Percentiles rank a stretch among this genome's conserved stretches.
phyloP scores from a whole-genome alignment of 1,139 yeast genomes.

The Nakaseomyces uthaithaninus region DNA sequence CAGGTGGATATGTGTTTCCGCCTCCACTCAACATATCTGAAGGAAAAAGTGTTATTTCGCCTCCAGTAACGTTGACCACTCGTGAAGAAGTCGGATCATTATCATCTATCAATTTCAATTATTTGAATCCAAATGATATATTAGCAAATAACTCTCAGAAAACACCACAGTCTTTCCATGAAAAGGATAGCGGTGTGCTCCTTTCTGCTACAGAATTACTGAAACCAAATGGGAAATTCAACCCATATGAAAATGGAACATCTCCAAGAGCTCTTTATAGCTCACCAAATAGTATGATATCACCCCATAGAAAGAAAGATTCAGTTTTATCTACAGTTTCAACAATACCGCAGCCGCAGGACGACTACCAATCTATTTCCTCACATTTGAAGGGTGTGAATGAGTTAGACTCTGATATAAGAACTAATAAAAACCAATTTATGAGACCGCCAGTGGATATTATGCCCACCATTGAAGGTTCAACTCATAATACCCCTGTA shows the following conservation, averaged over 20 bases:
- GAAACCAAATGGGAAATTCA: conserved; percentile 1
- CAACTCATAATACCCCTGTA: conserved; percentile 24
- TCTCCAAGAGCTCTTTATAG: conserved; percentile 4
- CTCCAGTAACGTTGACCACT: conserved; percentile 11
- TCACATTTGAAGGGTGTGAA: conserved; percentile 9
- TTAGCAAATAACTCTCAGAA: neutral
- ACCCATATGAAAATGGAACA: neutral
- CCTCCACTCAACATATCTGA: conserved; percentile 21
- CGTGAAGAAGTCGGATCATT: neutral
- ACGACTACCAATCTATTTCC: conserved; percentile 12
- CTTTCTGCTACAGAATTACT: conserved; percentile 1
- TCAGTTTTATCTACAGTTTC: conserved; percentile 17
- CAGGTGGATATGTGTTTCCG: conserved; percentile 30
- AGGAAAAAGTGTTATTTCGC: conserved; percentile 9
- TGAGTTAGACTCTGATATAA: neutral
- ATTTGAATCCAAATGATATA: neutral
- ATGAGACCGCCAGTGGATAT: conserved; percentile 16
- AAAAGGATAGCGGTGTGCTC: neutral
- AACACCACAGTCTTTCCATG: conserved; percentile 3
- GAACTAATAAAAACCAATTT: neutral
- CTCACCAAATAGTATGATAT: conserved; percentile 6
- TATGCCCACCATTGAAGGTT: conserved; percentile 28
- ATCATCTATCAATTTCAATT: conserved; percentile 10
- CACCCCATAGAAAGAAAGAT: conserved; percentile 14
- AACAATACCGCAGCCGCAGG: conserved; percentile 17